A percentile compares a stretch with the other conserved stretches of the same genome.
Conservation (phyloP, 306 rosid species). For the Pterocarpus santalinus region DNA sequence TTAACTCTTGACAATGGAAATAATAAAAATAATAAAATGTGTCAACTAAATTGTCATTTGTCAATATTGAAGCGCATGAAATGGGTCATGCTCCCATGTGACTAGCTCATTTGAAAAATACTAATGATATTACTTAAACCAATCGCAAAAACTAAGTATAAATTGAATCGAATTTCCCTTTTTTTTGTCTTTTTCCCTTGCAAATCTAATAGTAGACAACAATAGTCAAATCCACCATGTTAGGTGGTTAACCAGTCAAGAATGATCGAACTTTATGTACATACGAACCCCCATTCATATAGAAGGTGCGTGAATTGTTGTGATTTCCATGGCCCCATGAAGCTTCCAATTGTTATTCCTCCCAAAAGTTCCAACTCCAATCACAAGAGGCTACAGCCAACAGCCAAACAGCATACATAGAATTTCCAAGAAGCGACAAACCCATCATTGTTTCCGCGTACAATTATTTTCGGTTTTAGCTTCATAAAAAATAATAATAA, state of each 20-base stretch:
- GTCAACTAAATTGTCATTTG: background rate
- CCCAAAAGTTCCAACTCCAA: background rate
- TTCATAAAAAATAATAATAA: background rate
- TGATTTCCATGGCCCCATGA: background rate
- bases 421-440: slow-evolving; percentile 49
- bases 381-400: slow-evolving; percentile 5
- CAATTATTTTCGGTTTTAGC: background rate
- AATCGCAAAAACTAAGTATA: background rate
- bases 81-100: slow-evolving; percentile 27
- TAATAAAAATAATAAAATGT: background rate
- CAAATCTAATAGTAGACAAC: background rate
- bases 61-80: slow-evolving; percentile 12
- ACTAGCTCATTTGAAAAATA: slow-evolving; percentile 2
- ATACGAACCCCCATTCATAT: background rate
- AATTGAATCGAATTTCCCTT: background rate
- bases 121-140: background rate
- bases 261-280: background rate
- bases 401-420: slow-evolving; percentile 30
- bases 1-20: background rate
- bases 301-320: background rate
- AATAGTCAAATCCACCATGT: background rate
- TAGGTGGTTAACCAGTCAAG: slow-evolving; percentile 4
- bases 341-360: slow-evolving; percentile 6
- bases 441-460: slow-evolving; percentile 58
- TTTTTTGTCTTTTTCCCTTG: background rate